Percentiles rank a stretch among this genome's conserved stretches.
Evolutionary conservation across 345 rosid species (phyloP).

Genomic region (Acer negundo): DNA sequence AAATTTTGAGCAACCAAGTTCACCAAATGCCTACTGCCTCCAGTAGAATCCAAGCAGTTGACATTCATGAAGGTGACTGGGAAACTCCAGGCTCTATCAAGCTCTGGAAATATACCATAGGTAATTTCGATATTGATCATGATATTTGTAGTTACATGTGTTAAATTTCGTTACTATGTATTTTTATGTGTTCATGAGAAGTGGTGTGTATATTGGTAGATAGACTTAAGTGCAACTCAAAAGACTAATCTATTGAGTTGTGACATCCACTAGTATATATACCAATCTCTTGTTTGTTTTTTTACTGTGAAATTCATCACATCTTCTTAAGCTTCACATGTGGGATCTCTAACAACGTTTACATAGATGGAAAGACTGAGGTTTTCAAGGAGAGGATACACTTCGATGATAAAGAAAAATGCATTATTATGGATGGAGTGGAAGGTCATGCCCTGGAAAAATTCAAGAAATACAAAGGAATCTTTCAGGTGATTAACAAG

Average conservation of each 20-base stretch:
- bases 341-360: too few species aligned
- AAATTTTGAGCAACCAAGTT: slow-evolving; percentile 3
- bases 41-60: slow-evolving; percentile 17
- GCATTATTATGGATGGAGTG: slow-evolving; percentile 9
- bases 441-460: slow-evolving; percentile 31
- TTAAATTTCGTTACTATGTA: too few species aligned
- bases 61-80: slow-evolving; percentile 41
- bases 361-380: slow-evolving; percentile 29
- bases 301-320: too few species aligned
- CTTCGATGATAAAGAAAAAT: slow-evolving; percentile 31
- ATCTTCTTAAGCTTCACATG: too few species aligned
- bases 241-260: too few species aligned
- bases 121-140: too few species aligned
- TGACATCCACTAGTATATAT: too few species aligned
- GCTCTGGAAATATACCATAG: slow-evolving; percentile 33
- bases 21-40: slow-evolving; percentile 32
- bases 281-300: too few species aligned
- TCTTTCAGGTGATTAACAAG: not conserved
- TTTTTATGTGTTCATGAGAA: too few species aligned
- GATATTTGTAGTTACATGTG: too few species aligned
- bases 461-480: slow-evolving; percentile 28
- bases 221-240: too few species aligned
- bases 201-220: too few species aligned
- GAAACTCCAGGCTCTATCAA: slow-evolving; percentile 28
- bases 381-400: slow-evolving; percentile 32